Conservation (phyloP, 306 rosid species). For the Spatholobus suberectus region DNA sequence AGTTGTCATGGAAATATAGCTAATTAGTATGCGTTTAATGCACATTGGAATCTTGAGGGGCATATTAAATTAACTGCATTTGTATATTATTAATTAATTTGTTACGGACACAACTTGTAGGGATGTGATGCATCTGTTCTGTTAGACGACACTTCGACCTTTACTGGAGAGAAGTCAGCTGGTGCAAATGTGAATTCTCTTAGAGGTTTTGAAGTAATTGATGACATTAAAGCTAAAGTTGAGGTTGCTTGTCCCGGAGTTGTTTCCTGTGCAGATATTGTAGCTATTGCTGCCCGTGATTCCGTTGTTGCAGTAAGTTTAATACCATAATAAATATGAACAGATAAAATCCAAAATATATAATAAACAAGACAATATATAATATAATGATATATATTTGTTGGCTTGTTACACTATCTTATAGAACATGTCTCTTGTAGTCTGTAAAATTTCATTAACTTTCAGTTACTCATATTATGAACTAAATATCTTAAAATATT, state of each 20-base stretch:
- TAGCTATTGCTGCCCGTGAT: constrained; percentile 66
- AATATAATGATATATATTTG: not conserved
- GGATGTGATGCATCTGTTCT: constrained; percentile 72
- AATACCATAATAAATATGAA: not conserved
- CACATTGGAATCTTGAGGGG: not conserved
- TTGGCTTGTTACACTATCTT: not conserved
- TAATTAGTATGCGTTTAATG: not conserved
- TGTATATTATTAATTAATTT: not conserved
- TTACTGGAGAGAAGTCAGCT: constrained; percentile 67
- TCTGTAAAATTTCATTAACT: not conserved
- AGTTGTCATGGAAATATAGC: not conserved
- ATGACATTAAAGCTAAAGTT: constrained; percentile 53
- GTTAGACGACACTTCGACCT: constrained; percentile 58
- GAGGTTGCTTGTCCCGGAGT: constrained; percentile 61
- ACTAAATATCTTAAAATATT: not conserved
- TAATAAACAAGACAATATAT: not conserved
- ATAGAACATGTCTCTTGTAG: not conserved
- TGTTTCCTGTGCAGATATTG: constrained; percentile 73
- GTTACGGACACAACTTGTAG: constrained; percentile 33
- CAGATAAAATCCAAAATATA: not conserved
- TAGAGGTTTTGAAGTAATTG: constrained; percentile 68
- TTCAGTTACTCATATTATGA: not conserved
- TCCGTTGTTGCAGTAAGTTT: constrained; percentile 59
- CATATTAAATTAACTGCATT: not conserved
- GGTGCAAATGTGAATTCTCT: constrained; percentile 55